phyloP scores from a whole-genome alignment of 148 eudicot genomes.

The Amaranthus hypochondriacus region DNA sequence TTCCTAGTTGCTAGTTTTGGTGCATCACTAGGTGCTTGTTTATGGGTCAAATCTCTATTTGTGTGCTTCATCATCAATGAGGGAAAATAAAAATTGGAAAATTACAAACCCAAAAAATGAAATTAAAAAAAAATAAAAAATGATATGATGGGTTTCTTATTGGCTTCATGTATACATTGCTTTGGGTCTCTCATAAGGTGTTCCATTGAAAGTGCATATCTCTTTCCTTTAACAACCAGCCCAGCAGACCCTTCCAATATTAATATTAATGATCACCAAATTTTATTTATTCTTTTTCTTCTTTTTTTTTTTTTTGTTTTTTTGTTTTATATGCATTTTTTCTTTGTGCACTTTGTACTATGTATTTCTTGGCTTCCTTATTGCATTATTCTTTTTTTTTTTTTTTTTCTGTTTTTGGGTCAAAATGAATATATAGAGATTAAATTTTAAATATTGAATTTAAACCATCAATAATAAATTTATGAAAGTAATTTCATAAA shows the following conservation, averaged over 20 bases:
- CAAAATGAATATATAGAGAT: not conserved
- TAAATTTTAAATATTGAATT: not conserved
- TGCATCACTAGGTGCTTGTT: conserved; percentile 11
- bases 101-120: not conserved
- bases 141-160: not conserved
- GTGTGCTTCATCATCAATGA: conserved; percentile 9
- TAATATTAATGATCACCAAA: not conserved
- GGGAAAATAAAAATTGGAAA: not conserved
- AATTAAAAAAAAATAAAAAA: not conserved
- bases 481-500: no score
- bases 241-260: conserved; percentile 9
- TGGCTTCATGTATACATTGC: not conserved
- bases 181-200: not conserved
- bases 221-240: conserved; percentile 8
- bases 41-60: conserved; percentile 10
- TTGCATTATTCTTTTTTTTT: not conserved
- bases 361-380: not conserved
- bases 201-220: conserved; percentile 19
- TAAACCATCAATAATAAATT: not conserved
- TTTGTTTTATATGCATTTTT: not conserved
- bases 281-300: not conserved
- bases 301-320: not conserved
- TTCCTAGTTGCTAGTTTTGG: not conserved
- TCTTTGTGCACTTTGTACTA: not conserved
- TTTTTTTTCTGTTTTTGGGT: not conserved